Percentiles rank a stretch among this genome's conserved stretches.
phyloP scores from a whole-genome alignment of 352 stramenopile genomes.

The Phytopythium boreale region DNA sequence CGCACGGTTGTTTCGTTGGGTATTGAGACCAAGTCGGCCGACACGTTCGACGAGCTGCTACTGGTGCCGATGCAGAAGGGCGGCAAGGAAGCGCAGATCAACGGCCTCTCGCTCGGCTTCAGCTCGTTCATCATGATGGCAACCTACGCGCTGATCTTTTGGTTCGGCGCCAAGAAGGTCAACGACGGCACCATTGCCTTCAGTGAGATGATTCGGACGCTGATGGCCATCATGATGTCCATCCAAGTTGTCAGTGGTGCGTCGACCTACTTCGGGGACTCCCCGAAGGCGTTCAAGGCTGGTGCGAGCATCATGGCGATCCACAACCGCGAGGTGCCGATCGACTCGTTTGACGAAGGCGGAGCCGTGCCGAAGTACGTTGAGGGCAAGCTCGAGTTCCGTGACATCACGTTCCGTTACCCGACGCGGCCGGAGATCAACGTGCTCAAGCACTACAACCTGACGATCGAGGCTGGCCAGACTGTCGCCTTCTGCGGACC shows the following conservation, averaged over 20 bases:
- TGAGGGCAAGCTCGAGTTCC: conserved; percentile 41
- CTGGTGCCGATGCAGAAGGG: conserved; percentile 14
- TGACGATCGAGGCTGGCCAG: conserved; percentile 67
- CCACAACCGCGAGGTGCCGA: neutral
- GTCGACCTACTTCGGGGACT: neutral
- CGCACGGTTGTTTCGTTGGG: conserved; percentile 36
- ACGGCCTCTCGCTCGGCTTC: conserved; percentile 53
- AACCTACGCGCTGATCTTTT: conserved; percentile 48
- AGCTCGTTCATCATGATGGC: conserved; percentile 52
- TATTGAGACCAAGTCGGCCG: conserved; percentile 9
- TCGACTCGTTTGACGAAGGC: conserved; percentile 16
- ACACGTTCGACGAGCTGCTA: neutral
- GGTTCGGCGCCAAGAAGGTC: conserved; percentile 49
- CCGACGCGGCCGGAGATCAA: conserved; percentile 52
- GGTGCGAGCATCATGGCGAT: neutral
- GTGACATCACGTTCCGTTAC: conserved; percentile 76
- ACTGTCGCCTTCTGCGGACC: conserved; percentile 45
- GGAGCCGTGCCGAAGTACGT: conserved; percentile 10
- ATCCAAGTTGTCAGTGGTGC: conserved; percentile 24
- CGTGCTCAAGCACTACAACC: conserved; percentile 83
- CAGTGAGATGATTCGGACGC: conserved; percentile 33
- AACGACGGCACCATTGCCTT: conserved; percentile 8
- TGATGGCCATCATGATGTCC: conserved; percentile 57
- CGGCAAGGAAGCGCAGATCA: conserved; percentile 19
- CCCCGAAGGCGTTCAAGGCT: neutral